phyloP scores from a whole-genome alignment of 2,329 filamentous ascomycete genomes.

The Paraphaeosphaeria sporulosa region DNA sequence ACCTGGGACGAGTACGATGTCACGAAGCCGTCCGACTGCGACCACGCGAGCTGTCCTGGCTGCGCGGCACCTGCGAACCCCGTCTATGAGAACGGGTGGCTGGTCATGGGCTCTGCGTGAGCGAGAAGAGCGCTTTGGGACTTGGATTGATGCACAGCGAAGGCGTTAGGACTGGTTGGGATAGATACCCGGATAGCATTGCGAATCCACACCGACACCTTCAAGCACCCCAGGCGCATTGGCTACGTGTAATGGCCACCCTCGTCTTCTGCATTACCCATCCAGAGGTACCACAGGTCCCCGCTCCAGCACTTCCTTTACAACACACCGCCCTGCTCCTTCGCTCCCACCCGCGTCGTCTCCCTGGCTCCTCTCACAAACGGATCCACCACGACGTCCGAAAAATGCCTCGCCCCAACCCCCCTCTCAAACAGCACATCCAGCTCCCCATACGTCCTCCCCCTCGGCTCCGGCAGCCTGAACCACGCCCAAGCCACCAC shows the following conservation, averaged over 20 bases:
- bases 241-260: not conserved
- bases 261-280: too few relatives aligned
- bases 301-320: too few relatives aligned
- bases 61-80: conserved; percentile 22
- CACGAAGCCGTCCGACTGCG: conserved; percentile 59
- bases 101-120: conserved; percentile 6
- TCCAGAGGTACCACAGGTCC: too few relatives aligned
- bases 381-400: too few relatives aligned
- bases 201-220: not conserved
- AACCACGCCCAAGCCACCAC: too few relatives aligned
- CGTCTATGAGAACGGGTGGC: conserved; percentile 12
- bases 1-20: conserved; percentile 61
- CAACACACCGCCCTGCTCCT: too few relatives aligned
- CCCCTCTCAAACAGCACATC: too few relatives aligned
- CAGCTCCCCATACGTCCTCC: too few relatives aligned
- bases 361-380: too few relatives aligned
- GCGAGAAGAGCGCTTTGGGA: not conserved
- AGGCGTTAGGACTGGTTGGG: not conserved
- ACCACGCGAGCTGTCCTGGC: conserved; percentile 33
- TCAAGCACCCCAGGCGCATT: not conserved
- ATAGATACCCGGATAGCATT: conserved; percentile 6
- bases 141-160: not conserved
- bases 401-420: too few relatives aligned
- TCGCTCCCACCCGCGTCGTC: too few relatives aligned
- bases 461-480: too few relatives aligned